phyloP scores from a whole-genome alignment of 2,329 filamentous ascomycete genomes.

The Trichoderma koningii region DNA sequence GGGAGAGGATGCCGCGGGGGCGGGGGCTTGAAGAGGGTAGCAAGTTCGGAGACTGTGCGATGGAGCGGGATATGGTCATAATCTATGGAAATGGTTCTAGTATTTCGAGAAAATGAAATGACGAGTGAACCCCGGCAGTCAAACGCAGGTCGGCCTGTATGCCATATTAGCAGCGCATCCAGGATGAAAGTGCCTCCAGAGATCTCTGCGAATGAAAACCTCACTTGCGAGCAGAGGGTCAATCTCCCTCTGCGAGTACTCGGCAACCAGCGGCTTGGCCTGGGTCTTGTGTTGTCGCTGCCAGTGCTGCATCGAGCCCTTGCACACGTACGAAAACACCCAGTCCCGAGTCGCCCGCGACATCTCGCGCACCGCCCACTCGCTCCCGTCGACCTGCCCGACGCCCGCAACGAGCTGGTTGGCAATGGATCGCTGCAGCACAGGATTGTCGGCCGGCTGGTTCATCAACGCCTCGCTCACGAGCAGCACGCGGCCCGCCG shows the following conservation, averaged over 20 bases:
- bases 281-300: constrained; percentile 48
- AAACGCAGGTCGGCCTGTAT: constrained; percentile 57
- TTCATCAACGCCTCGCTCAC: constrained; percentile 51
- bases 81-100: constrained; percentile 52
- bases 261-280: constrained; percentile 47
- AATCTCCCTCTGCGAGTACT: constrained; percentile 52
- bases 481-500: constrained; percentile 44
- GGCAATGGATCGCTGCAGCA: constrained; percentile 52
- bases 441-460: constrained; percentile 52
- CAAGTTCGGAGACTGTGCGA: constrained; percentile 54
- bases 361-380: constrained; percentile 51
- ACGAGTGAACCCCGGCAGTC: constrained; percentile 57
- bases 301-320: constrained; percentile 56
- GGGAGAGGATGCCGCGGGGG: constrained; percentile 39
- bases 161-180: constrained; percentile 18
- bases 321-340: constrained; percentile 57
- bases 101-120: constrained; percentile 52
- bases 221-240: constrained; percentile 51
- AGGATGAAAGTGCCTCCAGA: not conserved
- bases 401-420: constrained; percentile 51
- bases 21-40: constrained; percentile 50
- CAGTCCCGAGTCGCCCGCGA: constrained; percentile 52
- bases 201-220: constrained; percentile 25
- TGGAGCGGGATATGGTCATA: constrained; percentile 62
- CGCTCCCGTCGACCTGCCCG: constrained; percentile 50